These are phyloP conservation scores for Oryza rufipogon DNA, from an alignment of 176 grass and related monocot genomes.

Conservation along the genomic window DNA sequence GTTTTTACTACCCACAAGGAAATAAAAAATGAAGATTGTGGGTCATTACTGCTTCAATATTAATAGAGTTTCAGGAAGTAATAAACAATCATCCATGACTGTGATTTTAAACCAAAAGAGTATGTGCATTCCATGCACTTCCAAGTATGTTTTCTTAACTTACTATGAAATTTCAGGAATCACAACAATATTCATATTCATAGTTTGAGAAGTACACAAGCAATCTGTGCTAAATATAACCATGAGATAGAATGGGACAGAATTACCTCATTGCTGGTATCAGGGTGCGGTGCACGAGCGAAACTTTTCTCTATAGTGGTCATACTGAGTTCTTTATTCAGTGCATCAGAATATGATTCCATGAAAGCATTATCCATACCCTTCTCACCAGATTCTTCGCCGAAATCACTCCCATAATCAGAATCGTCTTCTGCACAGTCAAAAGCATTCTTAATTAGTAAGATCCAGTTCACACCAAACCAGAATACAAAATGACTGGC, in stretches of 20 bases:
- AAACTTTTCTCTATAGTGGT: constrained; percentile 86
- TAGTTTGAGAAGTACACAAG: background rate
- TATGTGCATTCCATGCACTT: background rate
- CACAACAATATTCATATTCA: background rate
- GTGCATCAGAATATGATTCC: constrained; percentile 85
- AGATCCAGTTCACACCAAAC: constrained; percentile 4
- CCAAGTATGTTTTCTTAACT: background rate
- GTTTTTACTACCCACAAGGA: background rate
- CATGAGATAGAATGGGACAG: constrained; percentile 10
- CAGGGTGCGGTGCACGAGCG: constrained; percentile 45
- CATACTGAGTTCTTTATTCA: constrained; percentile 80
- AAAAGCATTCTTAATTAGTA: background rate
- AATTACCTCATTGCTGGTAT: constrained; percentile 58
- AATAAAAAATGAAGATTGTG: background rate
- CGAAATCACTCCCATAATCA: constrained; percentile 57
- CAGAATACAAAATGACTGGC: background rate
- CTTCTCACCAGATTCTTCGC: constrained; percentile 60
- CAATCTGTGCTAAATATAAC: background rate
- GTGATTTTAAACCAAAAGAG: background rate
- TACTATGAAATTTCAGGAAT: background rate
- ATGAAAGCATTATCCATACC: constrained; percentile 64
- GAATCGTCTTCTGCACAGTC: constrained; percentile 80
- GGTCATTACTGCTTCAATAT: background rate
- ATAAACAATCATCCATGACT: background rate
- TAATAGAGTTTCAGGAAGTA: background rate